These are phyloP conservation scores for Teratosphaeria nubilosa DNA, from an alignment of 2,329 filamentous ascomycete species.

Conservation along the genomic window DNA sequence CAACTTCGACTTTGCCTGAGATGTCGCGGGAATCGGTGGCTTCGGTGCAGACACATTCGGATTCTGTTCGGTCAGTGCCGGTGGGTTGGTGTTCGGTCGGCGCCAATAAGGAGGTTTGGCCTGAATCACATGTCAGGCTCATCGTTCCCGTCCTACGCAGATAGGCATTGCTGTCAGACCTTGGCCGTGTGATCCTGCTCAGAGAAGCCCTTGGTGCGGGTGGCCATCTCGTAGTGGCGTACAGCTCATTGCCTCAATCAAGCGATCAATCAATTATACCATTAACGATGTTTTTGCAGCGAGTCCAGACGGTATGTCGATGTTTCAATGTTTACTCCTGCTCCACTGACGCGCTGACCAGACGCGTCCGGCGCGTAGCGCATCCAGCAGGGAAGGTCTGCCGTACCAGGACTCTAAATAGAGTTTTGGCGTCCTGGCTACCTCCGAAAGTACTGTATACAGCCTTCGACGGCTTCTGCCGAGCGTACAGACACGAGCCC, in stretches of 20 bases:
- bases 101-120: conserved; percentile 19
- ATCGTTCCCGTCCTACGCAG: neutral
- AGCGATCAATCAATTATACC: neutral
- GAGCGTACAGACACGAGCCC: too few species aligned
- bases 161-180: conserved; percentile 19
- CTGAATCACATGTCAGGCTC: conserved; percentile 2
- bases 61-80: conserved; percentile 12
- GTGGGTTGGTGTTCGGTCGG: conserved; percentile 7
- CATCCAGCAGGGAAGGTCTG: neutral
- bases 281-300: neutral
- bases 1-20: conserved; percentile 44
- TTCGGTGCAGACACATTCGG: conserved; percentile 22
- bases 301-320: neutral
- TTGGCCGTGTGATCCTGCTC: conserved; percentile 36
- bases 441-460: too few species aligned
- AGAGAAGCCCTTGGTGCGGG: conserved; percentile 42
- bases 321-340: neutral
- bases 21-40: conserved; percentile 40
- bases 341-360: neutral
- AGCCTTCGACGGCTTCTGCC: too few species aligned
- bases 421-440: too few species aligned
- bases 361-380: neutral
- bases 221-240: conserved; percentile 10
- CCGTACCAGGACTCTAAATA: neutral
- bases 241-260: neutral